Conservation (phyloP, 208 protist species). For the Trypanosoma scelopori region DNA sequence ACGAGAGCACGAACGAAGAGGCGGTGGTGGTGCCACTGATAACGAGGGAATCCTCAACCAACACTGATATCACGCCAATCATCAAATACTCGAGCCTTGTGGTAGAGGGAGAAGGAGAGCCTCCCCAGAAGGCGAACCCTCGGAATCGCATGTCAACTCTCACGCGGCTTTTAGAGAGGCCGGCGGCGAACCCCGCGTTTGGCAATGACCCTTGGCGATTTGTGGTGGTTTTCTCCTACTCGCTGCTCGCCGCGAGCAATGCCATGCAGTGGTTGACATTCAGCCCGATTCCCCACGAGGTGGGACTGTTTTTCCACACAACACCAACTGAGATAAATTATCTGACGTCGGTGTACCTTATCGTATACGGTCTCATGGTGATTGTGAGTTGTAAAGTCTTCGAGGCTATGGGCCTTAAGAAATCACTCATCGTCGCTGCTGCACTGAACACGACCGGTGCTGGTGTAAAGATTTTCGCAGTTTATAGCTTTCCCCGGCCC, state of each 20-base stretch:
- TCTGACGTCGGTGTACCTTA: constrained; percentile 10
- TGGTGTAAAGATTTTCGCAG: constrained; percentile 2
- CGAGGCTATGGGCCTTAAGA: constrained; percentile 11
- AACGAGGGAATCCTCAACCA: no score
- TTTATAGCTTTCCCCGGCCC: constrained; percentile 5
- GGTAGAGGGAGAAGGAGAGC: no score
- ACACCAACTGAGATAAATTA: constrained; percentile 10
- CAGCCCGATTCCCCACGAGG: constrained; percentile 5
- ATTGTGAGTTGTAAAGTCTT: constrained; percentile 22
- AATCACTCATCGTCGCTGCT: not conserved
- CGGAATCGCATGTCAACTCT: no score
- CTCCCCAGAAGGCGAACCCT: no score
- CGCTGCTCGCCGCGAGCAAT: constrained; percentile 2
- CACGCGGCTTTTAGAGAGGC: no score
- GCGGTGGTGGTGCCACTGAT: no score
- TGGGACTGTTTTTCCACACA: constrained; percentile 11
- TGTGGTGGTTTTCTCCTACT: constrained; percentile 10
- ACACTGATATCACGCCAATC: no score
- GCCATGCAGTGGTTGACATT: constrained; percentile 20
- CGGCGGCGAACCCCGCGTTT: not conserved
- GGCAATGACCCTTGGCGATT: constrained; percentile 7
- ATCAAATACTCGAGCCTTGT: no score
- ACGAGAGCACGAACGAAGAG: no score
- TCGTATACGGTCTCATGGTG: constrained; percentile 9
- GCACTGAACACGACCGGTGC: constrained; percentile 11